Conservation (phyloP, 768 basidiomycete genomes). For the Serendipita sp. region DNA sequence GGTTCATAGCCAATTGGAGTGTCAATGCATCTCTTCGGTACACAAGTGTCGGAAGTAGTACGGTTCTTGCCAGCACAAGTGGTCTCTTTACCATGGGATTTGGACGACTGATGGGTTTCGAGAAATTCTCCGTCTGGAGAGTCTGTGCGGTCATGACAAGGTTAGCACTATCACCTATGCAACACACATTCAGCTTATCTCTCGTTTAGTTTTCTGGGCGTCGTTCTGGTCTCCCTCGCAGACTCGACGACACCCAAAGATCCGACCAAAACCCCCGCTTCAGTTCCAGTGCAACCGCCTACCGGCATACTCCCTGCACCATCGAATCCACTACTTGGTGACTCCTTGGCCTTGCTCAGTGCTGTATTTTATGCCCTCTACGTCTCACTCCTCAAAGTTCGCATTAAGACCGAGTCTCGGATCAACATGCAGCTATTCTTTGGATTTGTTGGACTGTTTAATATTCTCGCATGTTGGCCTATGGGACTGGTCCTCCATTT, state of each 20-base stretch:
- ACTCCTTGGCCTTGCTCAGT: constrained; percentile 69
- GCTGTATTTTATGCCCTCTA: constrained; percentile 82
- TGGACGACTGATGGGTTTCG: constrained; percentile 69
- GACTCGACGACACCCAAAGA: constrained; percentile 31
- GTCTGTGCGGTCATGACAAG: constrained; percentile 62
- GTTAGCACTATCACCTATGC: constrained; percentile 25
- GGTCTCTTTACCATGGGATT: constrained; percentile 87
- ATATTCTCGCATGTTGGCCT: constrained; percentile 60
- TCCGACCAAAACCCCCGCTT: constrained; percentile 15
- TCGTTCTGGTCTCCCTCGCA: constrained; percentile 75
- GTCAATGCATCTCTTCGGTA: constrained; percentile 70
- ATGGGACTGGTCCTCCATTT: constrained; percentile 62
- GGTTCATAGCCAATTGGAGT: constrained; percentile 91
- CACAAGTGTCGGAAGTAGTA: constrained; percentile 89
- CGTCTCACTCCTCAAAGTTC: constrained; percentile 77
- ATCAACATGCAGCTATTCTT: constrained; percentile 92
- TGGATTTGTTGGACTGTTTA: constrained; percentile 84
- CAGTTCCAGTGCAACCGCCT: constrained; percentile 3
- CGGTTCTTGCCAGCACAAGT: constrained; percentile 76
- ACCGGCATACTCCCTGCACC: constrained; percentile 8
- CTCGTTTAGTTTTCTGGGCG: constrained; percentile 52
- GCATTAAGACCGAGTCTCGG: constrained; percentile 62
- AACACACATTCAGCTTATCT: constrained; percentile 8
- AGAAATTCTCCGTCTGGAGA: constrained; percentile 57
- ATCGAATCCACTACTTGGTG: constrained; percentile 46